These are phyloP conservation scores for Neopestalotiopsis rosae DNA, from an alignment of 2,329 filamentous ascomycete species.

Conservation along the genomic window DNA sequence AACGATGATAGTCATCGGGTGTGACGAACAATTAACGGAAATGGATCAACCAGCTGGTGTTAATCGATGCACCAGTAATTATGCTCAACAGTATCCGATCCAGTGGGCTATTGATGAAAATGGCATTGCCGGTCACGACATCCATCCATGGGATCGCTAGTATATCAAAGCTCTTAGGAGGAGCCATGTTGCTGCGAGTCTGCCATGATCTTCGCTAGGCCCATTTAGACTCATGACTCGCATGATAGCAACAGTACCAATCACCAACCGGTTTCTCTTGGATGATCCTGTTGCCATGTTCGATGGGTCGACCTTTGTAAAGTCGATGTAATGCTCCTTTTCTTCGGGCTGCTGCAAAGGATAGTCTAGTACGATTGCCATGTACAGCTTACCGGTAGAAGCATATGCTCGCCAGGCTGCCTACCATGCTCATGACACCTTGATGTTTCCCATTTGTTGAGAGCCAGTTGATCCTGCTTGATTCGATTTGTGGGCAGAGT, in stretches of 20 bases:
- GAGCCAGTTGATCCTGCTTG: neutral
- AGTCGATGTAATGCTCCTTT: neutral
- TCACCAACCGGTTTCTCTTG: neutral
- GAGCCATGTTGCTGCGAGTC: neutral
- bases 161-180: neutral
- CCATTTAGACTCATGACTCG: neutral
- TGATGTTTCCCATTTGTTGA: neutral
- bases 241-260: neutral
- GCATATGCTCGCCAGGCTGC: neutral
- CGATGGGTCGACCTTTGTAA: neutral
- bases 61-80: neutral
- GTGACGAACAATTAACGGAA: too few relatives aligned
- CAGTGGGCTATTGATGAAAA: neutral
- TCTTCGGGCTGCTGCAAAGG: neutral
- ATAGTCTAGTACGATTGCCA: neutral
- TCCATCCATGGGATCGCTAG: neutral
- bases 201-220: neutral
- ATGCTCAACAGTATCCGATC: neutral
- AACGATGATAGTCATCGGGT: too few relatives aligned
- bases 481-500: neutral
- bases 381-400: neutral
- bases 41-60: too few relatives aligned
- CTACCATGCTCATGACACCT: neutral
- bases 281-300: neutral
- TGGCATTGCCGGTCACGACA: neutral